Evolutionary conservation across 1,284 basidiomycete species (phyloP), one percentile per base, ranked within the genome.

Genomic region (Xerocomus amazonicus): DNA sequence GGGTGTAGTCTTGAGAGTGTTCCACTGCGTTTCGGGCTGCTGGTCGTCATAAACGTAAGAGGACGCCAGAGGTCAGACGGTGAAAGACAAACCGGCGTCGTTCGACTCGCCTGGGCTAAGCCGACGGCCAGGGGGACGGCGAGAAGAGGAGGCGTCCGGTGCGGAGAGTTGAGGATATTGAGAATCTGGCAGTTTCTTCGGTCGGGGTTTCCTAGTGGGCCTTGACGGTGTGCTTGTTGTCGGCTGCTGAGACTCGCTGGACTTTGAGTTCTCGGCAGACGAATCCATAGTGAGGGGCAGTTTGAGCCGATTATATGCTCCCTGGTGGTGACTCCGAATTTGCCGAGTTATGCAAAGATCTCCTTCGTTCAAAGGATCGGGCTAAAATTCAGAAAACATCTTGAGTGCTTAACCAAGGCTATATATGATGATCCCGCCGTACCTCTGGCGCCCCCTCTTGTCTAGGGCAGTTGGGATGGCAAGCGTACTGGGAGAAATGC

Each of bases 131-230:
- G 65, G 42, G 26, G 52, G 55, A 43, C 57, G 66, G 53, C 54
- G 53, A 51, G 59, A 50, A 52, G 55, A 55, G 40, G 56, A 48
- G 46, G 58, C 33, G 51, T 54, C 57, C 47, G 61, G 54, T 26
- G 55, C 49, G 45, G 56, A 47, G 32, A 51, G 48, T 10, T 54
- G 47, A 53, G 48, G 39, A 9, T 60, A 56, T 35, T 60, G 52
- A 51, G 61, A 48, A 39, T 71, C 67, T 62, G 71, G 59, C 54
- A 58, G 69, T 65, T 73, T 80, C 60, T 68, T 73, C 58, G 78
- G 75, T 72, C 79, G 79, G 46, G 65, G 57, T 61, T 73, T 80
- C 63, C 69, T 79, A 6, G 59, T 27, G 52, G 69, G 59, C 57
- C 62, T 64, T 29, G 66, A 55, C 44, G 64, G 54, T 56, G 66